phyloP scores from a whole-genome alignment of 1,139 yeast species.

The Hyphopichia wangnamkhiaoensis region DNA sequence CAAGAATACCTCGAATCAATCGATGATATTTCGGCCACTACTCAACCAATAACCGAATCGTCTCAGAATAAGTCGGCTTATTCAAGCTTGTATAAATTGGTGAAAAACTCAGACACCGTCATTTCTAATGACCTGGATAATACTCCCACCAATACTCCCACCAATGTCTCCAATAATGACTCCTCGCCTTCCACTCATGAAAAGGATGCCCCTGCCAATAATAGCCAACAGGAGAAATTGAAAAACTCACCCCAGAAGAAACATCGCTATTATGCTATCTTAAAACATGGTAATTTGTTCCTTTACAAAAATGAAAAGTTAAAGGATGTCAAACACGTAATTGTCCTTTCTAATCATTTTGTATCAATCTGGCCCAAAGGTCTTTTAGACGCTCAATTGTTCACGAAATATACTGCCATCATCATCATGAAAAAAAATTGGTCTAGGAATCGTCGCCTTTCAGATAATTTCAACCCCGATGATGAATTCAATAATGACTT shows the following conservation, averaged over 20 bases:
- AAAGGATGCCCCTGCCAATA: constrained; percentile 6
- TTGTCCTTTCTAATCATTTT: constrained; percentile 69
- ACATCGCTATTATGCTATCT: constrained; percentile 65
- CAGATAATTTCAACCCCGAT: constrained; percentile 19
- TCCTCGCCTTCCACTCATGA: constrained; percentile 12
- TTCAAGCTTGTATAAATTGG: constrained; percentile 59
- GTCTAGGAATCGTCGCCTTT: constrained; percentile 27
- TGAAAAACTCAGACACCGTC: constrained; percentile 31
- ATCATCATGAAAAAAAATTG: constrained; percentile 55
- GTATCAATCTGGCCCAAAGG: constrained; percentile 87
- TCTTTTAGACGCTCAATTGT: constrained; percentile 70
- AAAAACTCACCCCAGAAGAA: constrained; percentile 37
- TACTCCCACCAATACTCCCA: background rate
- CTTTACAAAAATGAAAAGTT: constrained; percentile 70
- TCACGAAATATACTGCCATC: constrained; percentile 77
- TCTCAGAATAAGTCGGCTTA: constrained; percentile 56
- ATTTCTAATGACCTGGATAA: constrained; percentile 6
- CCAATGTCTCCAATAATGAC: background rate
- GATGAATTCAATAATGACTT: constrained; percentile 17
- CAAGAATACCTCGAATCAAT: constrained; percentile 63
- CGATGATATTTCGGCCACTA: constrained; percentile 33
- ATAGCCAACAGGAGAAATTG: constrained; percentile 1
- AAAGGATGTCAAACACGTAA: constrained; percentile 73
- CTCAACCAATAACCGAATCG: constrained; percentile 39
- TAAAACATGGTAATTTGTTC: constrained; percentile 84